These are phyloP conservation scores for Chrysanthemum seticuspe DNA, from an alignment of 129 eudicot species.

Conservation along the genomic window DNA sequence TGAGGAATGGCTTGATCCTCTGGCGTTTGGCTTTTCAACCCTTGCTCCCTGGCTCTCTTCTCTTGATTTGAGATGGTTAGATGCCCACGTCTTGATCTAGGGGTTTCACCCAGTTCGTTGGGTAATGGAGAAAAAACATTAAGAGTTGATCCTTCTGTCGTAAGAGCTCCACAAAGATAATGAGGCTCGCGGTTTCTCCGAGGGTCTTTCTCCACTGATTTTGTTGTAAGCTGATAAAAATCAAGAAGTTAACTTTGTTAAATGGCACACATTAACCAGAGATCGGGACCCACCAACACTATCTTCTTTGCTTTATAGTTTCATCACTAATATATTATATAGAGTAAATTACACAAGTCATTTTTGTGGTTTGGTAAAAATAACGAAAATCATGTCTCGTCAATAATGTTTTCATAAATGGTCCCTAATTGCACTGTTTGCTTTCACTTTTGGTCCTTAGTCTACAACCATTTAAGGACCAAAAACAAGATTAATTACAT, in stretches of 20 bases:
- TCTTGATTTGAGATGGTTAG: constrained; percentile 43
- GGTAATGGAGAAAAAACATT: constrained; percentile 46
- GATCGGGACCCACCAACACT: no score
- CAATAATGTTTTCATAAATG: no score
- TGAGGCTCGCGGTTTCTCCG: constrained; percentile 66
- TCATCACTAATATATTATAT: no score
- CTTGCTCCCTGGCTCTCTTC: constrained; percentile 48
- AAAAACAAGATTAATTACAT: no score
- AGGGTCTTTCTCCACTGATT: constrained; percentile 68
- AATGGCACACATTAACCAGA: not conserved
- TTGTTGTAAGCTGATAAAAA: constrained; percentile 58
- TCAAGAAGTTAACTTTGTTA: not conserved
- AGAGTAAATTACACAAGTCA: no score
- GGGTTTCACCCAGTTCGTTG: constrained; percentile 48
- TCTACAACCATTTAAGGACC: no score
- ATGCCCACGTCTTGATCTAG: constrained; percentile 47
- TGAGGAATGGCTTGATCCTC: constrained; percentile 25
- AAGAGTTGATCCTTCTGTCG: constrained; percentile 51
- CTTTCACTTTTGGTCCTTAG: no score
- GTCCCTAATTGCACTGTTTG: no score
- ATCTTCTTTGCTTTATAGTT: no score
- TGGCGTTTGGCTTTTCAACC: constrained; percentile 31
- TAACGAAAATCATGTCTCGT: no score
- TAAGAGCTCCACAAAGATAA: constrained; percentile 74
- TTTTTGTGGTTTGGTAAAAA: no score